These are phyloP conservation scores for Cyphellophora attinorum DNA, from an alignment of 2,329 filamentous ascomycete genomes.

Conservation along the genomic window DNA sequence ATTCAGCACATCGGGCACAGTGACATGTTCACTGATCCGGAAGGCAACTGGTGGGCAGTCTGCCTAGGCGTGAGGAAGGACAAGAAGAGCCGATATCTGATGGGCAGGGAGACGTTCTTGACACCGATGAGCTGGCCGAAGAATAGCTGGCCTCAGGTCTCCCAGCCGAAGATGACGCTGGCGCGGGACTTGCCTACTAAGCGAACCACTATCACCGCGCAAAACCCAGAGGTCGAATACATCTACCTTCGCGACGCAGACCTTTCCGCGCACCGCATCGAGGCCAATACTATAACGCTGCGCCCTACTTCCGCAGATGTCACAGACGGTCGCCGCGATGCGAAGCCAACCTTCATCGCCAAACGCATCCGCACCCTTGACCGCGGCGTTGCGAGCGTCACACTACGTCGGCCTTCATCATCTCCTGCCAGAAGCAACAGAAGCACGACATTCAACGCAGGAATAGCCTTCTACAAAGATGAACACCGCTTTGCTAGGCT, in stretches of 20 bases:
- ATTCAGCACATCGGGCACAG: conserved; percentile 18
- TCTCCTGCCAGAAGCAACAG: background rate
- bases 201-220: conserved; percentile 1
- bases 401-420: background rate
- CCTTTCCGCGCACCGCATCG: conserved; percentile 14
- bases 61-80: conserved; percentile 15
- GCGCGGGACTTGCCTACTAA: background rate
- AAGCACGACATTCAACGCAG: background rate
- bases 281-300: conserved; percentile 10
- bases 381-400: conserved; percentile 6
- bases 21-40: conserved; percentile 16
- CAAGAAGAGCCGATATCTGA: conserved; percentile 14
- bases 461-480: conserved; percentile 6
- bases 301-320: conserved; percentile 6
- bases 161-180: conserved; percentile 7
- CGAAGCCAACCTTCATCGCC: conserved; percentile 18
- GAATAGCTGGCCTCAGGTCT: conserved; percentile 17
- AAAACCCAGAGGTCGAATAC: conserved; percentile 12
- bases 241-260: conserved; percentile 20
- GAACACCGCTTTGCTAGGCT: background rate
- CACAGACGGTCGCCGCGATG: conserved; percentile 14
- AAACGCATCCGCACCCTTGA: conserved; percentile 18
- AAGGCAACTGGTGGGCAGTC: conserved; percentile 17
- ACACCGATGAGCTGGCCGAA: conserved; percentile 21
- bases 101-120: conserved; percentile 27